These are phyloP conservation scores for Cladosporium cucumerinum DNA, from an alignment of 2,329 filamentous ascomycete genomes.

Conservation along the genomic window DNA sequence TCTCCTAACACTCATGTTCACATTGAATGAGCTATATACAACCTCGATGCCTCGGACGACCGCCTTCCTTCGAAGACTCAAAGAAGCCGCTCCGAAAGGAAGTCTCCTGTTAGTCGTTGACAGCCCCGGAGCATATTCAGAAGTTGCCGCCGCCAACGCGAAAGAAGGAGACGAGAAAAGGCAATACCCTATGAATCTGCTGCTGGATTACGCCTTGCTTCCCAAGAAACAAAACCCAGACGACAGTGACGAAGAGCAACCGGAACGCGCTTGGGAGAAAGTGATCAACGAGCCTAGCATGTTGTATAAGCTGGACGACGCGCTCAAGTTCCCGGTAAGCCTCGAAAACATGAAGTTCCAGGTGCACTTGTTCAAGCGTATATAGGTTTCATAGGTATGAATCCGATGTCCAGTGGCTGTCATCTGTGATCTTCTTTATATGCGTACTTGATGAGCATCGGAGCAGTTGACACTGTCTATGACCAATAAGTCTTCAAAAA, in stretches of 20 bases:
- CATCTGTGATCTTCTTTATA: no score
- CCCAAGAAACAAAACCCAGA: constrained; percentile 20
- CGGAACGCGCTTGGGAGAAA: constrained; percentile 64
- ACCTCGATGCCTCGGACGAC: constrained; percentile 72
- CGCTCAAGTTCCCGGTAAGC: constrained; percentile 73
- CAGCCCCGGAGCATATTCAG: constrained; percentile 89
- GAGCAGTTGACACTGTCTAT: neutral
- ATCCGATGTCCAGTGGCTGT: neutral
- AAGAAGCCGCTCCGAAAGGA: constrained; percentile 53
- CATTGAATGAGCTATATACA: constrained; percentile 90
- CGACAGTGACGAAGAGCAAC: constrained; percentile 19
- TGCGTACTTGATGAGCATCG: no score
- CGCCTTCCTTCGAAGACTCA: constrained; percentile 67
- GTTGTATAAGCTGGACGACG: constrained; percentile 72
- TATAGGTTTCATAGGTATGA: neutral
- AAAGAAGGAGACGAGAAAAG: constrained; percentile 41
- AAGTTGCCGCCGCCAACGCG: constrained; percentile 56
- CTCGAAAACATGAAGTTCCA: constrained; percentile 96
- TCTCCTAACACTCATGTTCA: constrained; percentile 84
- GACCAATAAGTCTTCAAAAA: neutral
- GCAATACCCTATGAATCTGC: constrained; percentile 90
- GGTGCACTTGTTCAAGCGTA: constrained; percentile 69
- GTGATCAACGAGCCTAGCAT: constrained; percentile 70
- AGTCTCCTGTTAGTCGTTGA: constrained; percentile 82
- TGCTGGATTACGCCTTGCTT: constrained; percentile 78